Evolutionary conservation across 192 early-diverging fungal species (phyloP).

Genomic region (Umbelopsis ramanniana): DNA sequence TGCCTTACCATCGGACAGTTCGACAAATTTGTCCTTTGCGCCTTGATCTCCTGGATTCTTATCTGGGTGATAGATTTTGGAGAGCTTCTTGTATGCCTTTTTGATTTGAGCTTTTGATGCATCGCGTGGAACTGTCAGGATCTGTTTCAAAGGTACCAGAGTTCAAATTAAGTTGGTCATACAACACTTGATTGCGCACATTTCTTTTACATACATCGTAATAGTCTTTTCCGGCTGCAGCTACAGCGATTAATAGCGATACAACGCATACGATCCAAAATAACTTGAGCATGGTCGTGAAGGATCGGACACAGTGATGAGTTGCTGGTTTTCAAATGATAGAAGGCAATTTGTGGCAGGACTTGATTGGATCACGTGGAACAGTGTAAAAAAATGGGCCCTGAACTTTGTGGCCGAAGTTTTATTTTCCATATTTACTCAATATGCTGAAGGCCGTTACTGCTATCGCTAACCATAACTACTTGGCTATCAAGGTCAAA

Average conservation of each 20-base stretch:
- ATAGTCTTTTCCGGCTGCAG: conserved; percentile 35
- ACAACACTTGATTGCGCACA: neutral
- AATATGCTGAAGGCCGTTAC: conserved; percentile 25
- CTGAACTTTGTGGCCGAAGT: neutral
- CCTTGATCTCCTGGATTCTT: conserved; percentile 86
- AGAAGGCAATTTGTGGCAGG: neutral
- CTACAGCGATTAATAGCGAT: conserved; percentile 19
- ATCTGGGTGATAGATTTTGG: conserved; percentile 88
- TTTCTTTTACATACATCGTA: conserved; percentile 14
- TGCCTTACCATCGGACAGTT: conserved; percentile 81
- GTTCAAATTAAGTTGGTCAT: neutral
- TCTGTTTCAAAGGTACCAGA: conserved; percentile 29
- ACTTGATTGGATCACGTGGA: conserved; percentile 21
- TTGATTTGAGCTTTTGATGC: conserved; percentile 89
- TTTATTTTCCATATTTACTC: neutral
- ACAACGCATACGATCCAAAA: conserved; percentile 7
- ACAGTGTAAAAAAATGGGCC: neutral
- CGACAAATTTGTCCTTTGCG: conserved; percentile 87
- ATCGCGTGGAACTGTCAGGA: conserved; percentile 82
- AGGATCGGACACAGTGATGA: neutral
- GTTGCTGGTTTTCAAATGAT: neutral
- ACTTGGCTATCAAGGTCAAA: conserved; percentile 64
- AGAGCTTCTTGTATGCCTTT: conserved; percentile 89
- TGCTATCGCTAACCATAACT: conserved; percentile 57
- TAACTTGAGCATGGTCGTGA: neutral